These are phyloP conservation scores for Torrubiella hemipterigena DNA, from an alignment of 2,329 filamentous ascomycete species.

Conservation along the genomic window DNA sequence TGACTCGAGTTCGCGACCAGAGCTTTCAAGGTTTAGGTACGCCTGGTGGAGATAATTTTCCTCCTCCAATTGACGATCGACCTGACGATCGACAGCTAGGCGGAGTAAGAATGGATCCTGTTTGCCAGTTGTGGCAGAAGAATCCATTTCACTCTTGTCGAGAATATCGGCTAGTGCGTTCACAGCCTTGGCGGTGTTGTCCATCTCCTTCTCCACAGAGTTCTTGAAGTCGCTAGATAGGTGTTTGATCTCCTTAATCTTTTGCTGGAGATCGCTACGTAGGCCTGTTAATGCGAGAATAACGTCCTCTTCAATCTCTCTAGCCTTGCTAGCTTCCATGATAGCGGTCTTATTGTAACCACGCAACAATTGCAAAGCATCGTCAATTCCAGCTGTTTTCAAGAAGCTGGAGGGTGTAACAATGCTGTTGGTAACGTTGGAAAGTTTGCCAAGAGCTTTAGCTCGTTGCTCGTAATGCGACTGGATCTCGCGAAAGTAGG, in stretches of 20 bases:
- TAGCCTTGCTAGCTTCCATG: constrained; percentile 73
- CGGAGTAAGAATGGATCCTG: constrained; percentile 85
- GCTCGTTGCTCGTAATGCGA: constrained; percentile 75
- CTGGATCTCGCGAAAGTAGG: constrained; percentile 89
- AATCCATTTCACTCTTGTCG: constrained; percentile 67
- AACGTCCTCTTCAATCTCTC: constrained; percentile 83
- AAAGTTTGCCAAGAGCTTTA: constrained; percentile 72
- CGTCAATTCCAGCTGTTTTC: constrained; percentile 69
- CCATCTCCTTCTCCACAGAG: constrained; percentile 89
- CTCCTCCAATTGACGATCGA: constrained; percentile 88
- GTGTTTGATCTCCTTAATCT: constrained; percentile 97
- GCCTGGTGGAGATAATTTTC: constrained; percentile 96
- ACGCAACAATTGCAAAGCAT: constrained; percentile 70
- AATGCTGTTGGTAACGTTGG: constrained; percentile 74
- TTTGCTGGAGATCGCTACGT: constrained; percentile 79
- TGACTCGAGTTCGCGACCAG: constrained; percentile 85
- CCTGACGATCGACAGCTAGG: constrained; percentile 74
- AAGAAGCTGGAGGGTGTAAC: constrained; percentile 65
- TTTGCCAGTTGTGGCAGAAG: constrained; percentile 62
- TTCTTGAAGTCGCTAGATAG: constrained; percentile 95
- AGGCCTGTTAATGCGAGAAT: constrained; percentile 77
- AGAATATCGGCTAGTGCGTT: constrained; percentile 71
- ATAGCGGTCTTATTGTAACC: constrained; percentile 74
- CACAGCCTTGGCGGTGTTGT: constrained; percentile 67
- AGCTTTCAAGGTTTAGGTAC: constrained; percentile 87